Evolutionary conservation across 257 asterid species (phyloP).

Genomic region (Solanum arcanum): DNA sequence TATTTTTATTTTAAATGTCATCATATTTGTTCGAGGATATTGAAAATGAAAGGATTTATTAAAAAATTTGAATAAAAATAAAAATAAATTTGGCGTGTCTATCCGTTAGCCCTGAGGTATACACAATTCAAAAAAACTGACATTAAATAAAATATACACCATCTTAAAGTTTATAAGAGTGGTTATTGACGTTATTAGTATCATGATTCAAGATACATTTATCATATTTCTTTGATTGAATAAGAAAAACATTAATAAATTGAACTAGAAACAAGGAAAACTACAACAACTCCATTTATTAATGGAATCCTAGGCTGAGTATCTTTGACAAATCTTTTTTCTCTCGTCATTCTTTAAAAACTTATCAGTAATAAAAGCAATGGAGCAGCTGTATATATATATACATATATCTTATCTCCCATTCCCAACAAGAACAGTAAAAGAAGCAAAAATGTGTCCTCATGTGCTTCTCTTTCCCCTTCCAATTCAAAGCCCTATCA

Average conservation of each 20-base stretch:
- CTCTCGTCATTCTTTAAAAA: background rate
- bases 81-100: background rate
- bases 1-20: background rate
- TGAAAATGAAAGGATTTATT: background rate
- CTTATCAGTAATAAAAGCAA: background rate
- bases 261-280: background rate
- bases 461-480: slow-evolving; percentile 39
- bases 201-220: no score
- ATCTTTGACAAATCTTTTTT: background rate
- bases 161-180: no score
- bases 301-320: background rate
- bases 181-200: no score
- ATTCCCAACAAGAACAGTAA: background rate
- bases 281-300: background rate
- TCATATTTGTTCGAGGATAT: no score
- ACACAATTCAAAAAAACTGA: background rate
- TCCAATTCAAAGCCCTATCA: slow-evolving; percentile 35
- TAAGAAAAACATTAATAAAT: background rate
- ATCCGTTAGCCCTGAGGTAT: background rate
- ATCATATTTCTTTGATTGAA: no score
- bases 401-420: background rate
- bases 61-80: background rate
- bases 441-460: slow-evolving; percentile 4
- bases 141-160: no score
- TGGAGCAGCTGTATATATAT: background rate